phyloP scores from a whole-genome alignment of 352 stramenopile genomes.

The Globisporangium emineosum region DNA sequence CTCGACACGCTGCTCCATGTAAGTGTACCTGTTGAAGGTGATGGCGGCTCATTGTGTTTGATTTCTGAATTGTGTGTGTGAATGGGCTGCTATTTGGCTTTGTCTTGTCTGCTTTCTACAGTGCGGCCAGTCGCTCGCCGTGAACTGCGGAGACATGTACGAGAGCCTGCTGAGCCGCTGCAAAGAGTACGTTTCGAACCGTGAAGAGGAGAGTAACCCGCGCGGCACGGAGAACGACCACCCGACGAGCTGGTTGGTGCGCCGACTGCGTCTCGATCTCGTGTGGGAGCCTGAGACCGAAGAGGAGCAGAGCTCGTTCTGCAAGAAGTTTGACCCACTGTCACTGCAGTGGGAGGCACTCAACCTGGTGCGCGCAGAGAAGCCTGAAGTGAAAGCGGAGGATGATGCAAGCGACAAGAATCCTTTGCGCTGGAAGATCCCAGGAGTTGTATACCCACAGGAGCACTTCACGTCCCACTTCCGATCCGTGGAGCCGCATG shows the following conservation, averaged over 20 bases:
- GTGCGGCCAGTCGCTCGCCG: constrained; percentile 44
- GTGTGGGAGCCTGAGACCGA: constrained; percentile 63
- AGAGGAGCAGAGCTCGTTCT: constrained; percentile 47
- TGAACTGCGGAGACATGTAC: constrained; percentile 51
- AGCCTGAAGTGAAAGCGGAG: not conserved
- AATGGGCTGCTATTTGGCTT: no score
- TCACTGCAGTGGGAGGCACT: constrained; percentile 61
- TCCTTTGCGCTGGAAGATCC: constrained; percentile 40
- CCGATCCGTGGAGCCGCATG: constrained; percentile 33
- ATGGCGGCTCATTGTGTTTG: not conserved
- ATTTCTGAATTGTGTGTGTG: constrained; percentile 2
- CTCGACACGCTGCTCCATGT: constrained; percentile 68
- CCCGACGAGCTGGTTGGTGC: constrained; percentile 60
- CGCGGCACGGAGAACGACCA: constrained; percentile 34
- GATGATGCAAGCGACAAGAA: constrained; percentile 13
- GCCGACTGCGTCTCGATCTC: constrained; percentile 63
- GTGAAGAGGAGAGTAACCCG: constrained; percentile 62
- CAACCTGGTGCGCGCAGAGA: constrained; percentile 33
- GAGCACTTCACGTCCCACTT: constrained; percentile 45
- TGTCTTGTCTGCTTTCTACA: no score
- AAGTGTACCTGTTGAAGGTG: constrained; percentile 12
- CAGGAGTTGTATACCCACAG: constrained; percentile 55
- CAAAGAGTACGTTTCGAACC: constrained; percentile 63
- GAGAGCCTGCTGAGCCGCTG: constrained; percentile 68
- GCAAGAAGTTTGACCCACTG: constrained; percentile 59